These are phyloP conservation scores for Starmerella powellii DNA, from an alignment of 805 yeast genomes.

Conservation along the genomic window DNA sequence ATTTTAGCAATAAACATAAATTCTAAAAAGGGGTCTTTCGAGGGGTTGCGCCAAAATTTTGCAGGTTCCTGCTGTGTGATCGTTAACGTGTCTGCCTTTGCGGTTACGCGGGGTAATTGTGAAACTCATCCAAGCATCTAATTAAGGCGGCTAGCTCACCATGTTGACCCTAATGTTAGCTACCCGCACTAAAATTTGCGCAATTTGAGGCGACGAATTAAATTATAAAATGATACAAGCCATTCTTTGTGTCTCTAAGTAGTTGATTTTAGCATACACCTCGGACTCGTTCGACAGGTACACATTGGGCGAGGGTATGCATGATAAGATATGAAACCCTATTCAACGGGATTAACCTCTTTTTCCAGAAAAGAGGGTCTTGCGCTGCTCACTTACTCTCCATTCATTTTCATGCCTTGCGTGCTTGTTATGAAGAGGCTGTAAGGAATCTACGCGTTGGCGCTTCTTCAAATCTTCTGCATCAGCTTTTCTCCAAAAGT, in stretches of 20 bases:
- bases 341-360: not conserved
- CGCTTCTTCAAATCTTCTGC: constrained; percentile 28
- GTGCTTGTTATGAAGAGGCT: constrained; percentile 55
- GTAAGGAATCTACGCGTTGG: constrained; percentile 52
- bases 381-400: constrained; percentile 47
- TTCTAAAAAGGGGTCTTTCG: too few species aligned
- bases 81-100: too few species aligned
- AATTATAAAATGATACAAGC: too few species aligned
- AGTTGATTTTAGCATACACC: too few species aligned
- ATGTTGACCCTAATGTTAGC: not conserved
- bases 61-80: not conserved
- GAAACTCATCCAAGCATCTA: not conserved
- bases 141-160: too few species aligned
- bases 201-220: too few species aligned
- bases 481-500: constrained; percentile 42
- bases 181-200: too few species aligned
- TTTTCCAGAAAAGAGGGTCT: not conserved
- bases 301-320: too few species aligned
- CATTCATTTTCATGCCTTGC: constrained; percentile 56
- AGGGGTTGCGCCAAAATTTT: too few species aligned
- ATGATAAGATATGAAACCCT: constrained; percentile 2
- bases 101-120: not conserved
- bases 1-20: too few species aligned
- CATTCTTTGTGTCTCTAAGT: too few species aligned
- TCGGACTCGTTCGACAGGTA: too few species aligned